Conservation (phyloP, 2,329 filamentous ascomycete genomes). For the Fusarium sp. region DNA sequence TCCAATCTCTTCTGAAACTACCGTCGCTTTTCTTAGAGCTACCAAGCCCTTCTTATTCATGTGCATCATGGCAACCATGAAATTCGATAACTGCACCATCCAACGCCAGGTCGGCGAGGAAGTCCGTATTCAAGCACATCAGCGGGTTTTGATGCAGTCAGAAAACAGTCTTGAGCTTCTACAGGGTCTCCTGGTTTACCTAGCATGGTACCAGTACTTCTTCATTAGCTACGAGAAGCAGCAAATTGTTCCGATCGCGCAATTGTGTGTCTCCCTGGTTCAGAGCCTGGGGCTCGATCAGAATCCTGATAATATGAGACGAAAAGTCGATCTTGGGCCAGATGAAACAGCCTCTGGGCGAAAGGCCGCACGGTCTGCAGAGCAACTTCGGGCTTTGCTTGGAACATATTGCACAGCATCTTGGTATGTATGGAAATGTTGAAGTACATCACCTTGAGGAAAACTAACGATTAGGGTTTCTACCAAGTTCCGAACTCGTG, state of each 20-base stretch:
- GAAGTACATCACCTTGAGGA: rapidly evolving
- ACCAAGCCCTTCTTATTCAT: conserved; percentile 5
- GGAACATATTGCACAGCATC: conserved; percentile 17
- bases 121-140: conserved; percentile 5
- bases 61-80: conserved; percentile 17
- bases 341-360: conserved; percentile 7
- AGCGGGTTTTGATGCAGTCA: conserved; percentile 16
- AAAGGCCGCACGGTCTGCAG: background rate
- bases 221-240: conserved; percentile 22
- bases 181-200: conserved; percentile 1
- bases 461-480: conserved; percentile 3
- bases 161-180: conserved; percentile 16
- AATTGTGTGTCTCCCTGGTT: conserved; percentile 7
- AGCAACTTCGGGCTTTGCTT: conserved; percentile 13
- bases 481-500: conserved; percentile 15
- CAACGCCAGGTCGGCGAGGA: conserved; percentile 7
- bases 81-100: conserved; percentile 10
- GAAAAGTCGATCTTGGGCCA: conserved; percentile 16
- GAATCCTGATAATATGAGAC: conserved; percentile 10
- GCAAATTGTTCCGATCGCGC: conserved; percentile 11
- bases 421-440: background rate
- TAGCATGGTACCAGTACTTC: conserved; percentile 22
- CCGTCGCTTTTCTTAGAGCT: background rate
- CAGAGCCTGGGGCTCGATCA: conserved; percentile 13
- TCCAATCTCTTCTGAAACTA: background rate